Evolutionary conservation across 768 basidiomycete genomes (phyloP).

Genomic region (Chalciporus sphaerocephalus): DNA sequence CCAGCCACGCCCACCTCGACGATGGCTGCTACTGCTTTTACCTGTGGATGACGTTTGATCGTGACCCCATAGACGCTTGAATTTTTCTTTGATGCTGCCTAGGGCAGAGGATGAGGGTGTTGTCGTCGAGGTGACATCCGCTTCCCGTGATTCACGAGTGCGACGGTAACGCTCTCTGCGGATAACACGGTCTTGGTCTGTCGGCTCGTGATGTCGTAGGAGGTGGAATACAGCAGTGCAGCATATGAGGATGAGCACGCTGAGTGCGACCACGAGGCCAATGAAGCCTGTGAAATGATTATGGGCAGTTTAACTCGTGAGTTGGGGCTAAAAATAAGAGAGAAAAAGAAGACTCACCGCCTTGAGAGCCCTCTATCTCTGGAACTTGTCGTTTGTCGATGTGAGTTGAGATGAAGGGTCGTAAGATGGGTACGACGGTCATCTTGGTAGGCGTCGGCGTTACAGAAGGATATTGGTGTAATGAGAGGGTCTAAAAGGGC

Average conservation of each 20-base stretch:
- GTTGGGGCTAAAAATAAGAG: background rate
- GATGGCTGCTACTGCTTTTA: constrained; percentile 6
- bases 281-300: constrained; percentile 59
- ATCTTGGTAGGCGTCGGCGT: background rate
- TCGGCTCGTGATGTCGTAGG: constrained; percentile 46
- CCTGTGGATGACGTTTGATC: constrained; percentile 2
- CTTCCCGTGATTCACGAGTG: constrained; percentile 27
- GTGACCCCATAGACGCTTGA: constrained; percentile 25
- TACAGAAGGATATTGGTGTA: background rate
- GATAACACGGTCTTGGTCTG: constrained; percentile 36
- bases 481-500: background rate
- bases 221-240: constrained; percentile 55
- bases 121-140: constrained; percentile 12
- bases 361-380: constrained; percentile 47
- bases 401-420: background rate
- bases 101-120: constrained; percentile 9
- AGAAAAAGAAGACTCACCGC: constrained; percentile 34
- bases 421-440: background rate
- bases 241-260: constrained; percentile 48
- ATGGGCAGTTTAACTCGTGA: background rate
- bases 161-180: constrained; percentile 31
- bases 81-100: constrained; percentile 26
- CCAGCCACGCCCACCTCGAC: constrained; percentile 43
- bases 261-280: constrained; percentile 52
- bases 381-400: constrained; percentile 34